These are phyloP conservation scores for Cystobasidium pallidum DNA, from an alignment of 1,284 basidiomycete genomes.

Conservation along the genomic window DNA sequence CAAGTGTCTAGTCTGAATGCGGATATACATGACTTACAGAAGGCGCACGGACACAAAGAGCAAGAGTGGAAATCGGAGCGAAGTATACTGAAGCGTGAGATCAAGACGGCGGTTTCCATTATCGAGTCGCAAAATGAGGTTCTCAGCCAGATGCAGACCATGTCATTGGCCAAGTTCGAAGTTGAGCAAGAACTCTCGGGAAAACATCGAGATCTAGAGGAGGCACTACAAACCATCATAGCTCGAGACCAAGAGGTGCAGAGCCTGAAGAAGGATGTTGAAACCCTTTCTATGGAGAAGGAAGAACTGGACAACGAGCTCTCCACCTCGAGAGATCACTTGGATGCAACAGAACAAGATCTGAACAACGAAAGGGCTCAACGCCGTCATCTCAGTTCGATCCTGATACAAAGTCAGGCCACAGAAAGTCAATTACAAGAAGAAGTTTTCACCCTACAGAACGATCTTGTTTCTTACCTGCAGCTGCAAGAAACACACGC, in stretches of 20 bases:
- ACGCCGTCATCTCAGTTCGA: constrained; percentile 6
- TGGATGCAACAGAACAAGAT: constrained; percentile 10
- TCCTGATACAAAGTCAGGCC: constrained; percentile 5
- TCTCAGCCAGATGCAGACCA: constrained; percentile 5
- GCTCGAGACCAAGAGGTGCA: constrained; percentile 9
- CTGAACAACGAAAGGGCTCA: constrained; percentile 17
- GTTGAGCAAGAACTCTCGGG: constrained; percentile 10
- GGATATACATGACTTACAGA: neutral
- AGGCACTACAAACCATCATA: constrained; percentile 8
- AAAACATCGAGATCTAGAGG: constrained; percentile 3
- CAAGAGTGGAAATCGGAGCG: constrained; percentile 10
- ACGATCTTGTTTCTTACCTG: constrained; percentile 33
- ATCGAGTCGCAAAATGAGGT: constrained; percentile 2
- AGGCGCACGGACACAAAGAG: neutral
- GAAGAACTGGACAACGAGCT: neutral
- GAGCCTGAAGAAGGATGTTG: neutral
- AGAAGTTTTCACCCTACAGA: constrained; percentile 10
- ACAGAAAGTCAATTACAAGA: constrained; percentile 14
- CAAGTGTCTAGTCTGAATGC: constrained; percentile 1
- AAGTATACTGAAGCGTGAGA: constrained; percentile 1
- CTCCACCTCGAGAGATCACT: neutral
- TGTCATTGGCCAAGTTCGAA: constrained; percentile 12
- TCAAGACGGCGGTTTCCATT: neutral
- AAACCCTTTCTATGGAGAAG: neutral
- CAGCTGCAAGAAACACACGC: constrained; percentile 39